Base-by-base conservation (phyloP, 805 yeast species). In the Kodamaea kaohsiungensis region DNA sequence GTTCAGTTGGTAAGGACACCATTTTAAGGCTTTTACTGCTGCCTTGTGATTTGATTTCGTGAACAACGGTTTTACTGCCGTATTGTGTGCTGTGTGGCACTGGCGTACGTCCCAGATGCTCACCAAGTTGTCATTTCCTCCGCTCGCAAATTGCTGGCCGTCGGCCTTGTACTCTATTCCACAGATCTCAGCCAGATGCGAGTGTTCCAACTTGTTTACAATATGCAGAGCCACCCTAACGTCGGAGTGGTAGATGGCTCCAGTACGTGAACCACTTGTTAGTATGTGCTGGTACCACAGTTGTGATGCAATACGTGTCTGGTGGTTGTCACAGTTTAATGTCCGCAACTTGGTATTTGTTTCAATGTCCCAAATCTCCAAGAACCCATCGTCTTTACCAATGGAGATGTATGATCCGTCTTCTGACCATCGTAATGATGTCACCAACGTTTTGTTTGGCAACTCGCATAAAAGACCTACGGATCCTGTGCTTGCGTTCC, bases 311-410 rank as follows among this genome's bases (percentile, higher is more conserved):
- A 93, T 84, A 52, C 98, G 80, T 3, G 92, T 84, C 27, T 63
- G 67, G 52, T 75, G 76, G 43, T 86, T 83, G 49, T 85, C 82
- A 17, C 89, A 86, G 53, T 80, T 76, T 87, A 95, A 85, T 1
- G 96, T 85, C 63, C 99, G 81, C 48, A 91, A 75, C 59, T 84
- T 84, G n/a, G 86, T 69, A 60, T 79, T 81, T 6, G 88, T 81
- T 61, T 88, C 96, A 25, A 89, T 86, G 70, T 95, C 98, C 97
- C 98, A 95, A 54, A 95, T 87, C 71, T 93, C 97, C 17, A 91
- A 77, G 12, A 83, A 75, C 0, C 99, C 98, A 62, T 89, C 89
- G 48, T 85, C 87, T 59, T 83, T 81, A 7, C 97, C 98, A 15
- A 95, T 82, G 0, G 96, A 86, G 16, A 95, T 75, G 65, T 91